Evolutionary conservation across 176 grass and related monocot species (phyloP).

Genomic region (Zea luxurians): DNA sequence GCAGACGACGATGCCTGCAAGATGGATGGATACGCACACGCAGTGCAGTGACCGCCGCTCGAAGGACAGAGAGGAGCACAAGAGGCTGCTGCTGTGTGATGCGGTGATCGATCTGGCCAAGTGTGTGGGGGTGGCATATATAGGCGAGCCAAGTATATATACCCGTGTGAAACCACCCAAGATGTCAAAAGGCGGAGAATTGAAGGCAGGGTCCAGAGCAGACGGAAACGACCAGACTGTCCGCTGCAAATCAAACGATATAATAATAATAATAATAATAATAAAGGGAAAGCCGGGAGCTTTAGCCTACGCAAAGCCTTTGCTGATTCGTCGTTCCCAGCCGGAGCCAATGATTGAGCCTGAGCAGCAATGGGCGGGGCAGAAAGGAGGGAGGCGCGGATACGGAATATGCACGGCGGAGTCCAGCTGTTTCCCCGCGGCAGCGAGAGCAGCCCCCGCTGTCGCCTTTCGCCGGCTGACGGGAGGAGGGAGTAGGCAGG

Average conservation of each 20-base stretch:
- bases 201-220: neutral
- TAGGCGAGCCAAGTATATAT: constrained; percentile 32
- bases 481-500: neutral
- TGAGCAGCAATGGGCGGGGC: neutral
- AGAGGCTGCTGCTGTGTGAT: constrained; percentile 13
- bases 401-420: constrained; percentile 20
- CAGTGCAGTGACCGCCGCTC: neutral
- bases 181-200: constrained; percentile 16
- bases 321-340: neutral
- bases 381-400: neutral
- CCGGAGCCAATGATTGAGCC: neutral
- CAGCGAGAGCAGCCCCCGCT: constrained; percentile 1
- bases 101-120: neutral
- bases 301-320: neutral
- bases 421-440: constrained; percentile 28
- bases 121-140: constrained; percentile 31
- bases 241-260: constrained; percentile 20
- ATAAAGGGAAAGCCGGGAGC: neutral
- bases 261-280: neutral
- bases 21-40: neutral
- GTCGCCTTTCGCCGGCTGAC: constrained; percentile 10
- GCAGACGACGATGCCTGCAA: neutral
- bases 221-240: neutral
- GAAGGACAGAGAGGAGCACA: constrained; percentile 14
- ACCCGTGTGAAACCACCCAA: constrained; percentile 25